Conservation (phyloP, 768 basidiomycete genomes). For the Peribolospora kevripleyi region DNA sequence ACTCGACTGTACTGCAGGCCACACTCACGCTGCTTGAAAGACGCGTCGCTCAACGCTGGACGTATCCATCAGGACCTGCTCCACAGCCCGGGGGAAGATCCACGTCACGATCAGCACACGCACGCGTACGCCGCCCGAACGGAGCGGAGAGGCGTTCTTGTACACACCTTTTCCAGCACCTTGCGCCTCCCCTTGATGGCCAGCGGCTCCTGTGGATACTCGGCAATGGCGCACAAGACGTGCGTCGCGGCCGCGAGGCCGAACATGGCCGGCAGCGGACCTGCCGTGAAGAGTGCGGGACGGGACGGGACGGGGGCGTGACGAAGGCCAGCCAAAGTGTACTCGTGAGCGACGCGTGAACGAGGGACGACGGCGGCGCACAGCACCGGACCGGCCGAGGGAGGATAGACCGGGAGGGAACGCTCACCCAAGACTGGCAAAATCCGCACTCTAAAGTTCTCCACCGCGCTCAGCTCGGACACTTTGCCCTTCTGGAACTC, state of each 20-base stretch:
- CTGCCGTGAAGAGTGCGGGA: conserved; percentile 16
- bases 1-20: conserved; percentile 7
- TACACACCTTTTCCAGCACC: conserved; percentile 52
- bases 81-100: no score
- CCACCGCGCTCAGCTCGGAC: conserved; percentile 66
- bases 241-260: conserved; percentile 75
- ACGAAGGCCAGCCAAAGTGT: neutral
- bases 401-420: conserved; percentile 12
- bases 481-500: conserved; percentile 76
- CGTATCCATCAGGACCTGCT: conserved; percentile 6
- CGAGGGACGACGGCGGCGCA: neutral
- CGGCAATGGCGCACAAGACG: conserved; percentile 61
- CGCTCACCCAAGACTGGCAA: conserved; percentile 59
- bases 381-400: neutral
- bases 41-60: conserved; percentile 5
- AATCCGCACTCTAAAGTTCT: conserved; percentile 82
- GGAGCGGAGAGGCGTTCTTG: conserved; percentile 10
- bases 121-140: no score
- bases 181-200: conserved; percentile 67
- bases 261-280: conserved; percentile 69
- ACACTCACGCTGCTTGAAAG: conserved; percentile 6
- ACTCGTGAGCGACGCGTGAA: neutral
- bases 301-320: neutral
- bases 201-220: conserved; percentile 64
- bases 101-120: neutral